These are phyloP conservation scores for Epicoccum sorghinum DNA, from an alignment of 2,329 filamentous ascomycete genomes.

Conservation along the genomic window DNA sequence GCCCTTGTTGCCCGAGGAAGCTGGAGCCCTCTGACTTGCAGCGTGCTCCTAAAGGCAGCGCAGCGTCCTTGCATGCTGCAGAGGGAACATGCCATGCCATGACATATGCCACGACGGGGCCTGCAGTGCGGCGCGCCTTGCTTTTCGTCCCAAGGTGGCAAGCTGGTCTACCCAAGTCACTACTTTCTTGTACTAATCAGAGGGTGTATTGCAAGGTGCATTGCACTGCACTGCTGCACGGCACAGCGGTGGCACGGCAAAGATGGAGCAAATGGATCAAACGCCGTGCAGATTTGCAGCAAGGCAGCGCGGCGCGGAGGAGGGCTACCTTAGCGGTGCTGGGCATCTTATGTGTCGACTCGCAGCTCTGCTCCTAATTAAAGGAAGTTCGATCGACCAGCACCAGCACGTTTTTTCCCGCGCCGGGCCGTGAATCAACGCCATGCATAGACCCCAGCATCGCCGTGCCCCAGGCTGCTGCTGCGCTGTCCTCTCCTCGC, in stretches of 20 bases:
- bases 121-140: too few species aligned
- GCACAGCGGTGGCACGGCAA: conserved; percentile 1
- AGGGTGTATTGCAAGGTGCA: too few species aligned
- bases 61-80: conserved; percentile 13
- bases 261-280: conserved; percentile 2
- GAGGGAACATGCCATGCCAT: neutral
- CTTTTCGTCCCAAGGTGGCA: too few species aligned
- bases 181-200: too few species aligned
- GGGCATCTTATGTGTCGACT: conserved; percentile 4
- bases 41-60: neutral
- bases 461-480: neutral
- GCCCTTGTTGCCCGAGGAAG: conserved; percentile 31
- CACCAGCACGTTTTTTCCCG: neutral
- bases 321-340: conserved; percentile 1
- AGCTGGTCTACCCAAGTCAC: too few species aligned
- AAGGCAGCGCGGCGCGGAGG: neutral
- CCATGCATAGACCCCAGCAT: neutral
- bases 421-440: neutral
- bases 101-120: too few species aligned
- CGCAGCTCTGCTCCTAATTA: conserved; percentile 20
- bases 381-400: neutral
- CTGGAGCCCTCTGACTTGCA: neutral
- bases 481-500: too few species aligned
- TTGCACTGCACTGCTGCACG: too few species aligned
- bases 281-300: conserved; percentile 4